Base-by-base conservation (phyloP, 441 rosid genomes). In the Melastoma candidum region DNA sequence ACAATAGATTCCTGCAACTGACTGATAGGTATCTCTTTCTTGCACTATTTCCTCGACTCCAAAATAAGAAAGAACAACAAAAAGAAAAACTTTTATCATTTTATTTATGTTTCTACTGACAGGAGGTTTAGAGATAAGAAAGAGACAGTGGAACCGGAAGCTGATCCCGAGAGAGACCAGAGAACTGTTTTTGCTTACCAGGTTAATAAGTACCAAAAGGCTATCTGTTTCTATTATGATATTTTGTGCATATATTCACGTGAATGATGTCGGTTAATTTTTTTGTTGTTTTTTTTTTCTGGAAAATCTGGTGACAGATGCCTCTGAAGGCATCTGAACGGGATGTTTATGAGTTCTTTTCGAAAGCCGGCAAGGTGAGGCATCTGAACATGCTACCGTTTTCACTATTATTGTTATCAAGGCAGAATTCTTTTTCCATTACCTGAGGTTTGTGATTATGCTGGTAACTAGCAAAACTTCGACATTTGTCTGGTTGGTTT, bases 151-250 rank as follows among this genome's bases (percentile, higher is more conserved):
- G 97, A 89, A 68, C 89, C 95, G 53, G 97, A 84, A 74, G 92
- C 74, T 70, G 97, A 94, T 80, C 97, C 99, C 60, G 99, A 94
- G 68, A 81, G 97, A 52, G 99, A 94, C 72, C 99, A 94, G 78
- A 87, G 97, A 70, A 90, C 99, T 32, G 99, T 94, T 29, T 90
- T 90, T 77, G 96, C 95, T 25, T 89, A 89, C 80, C 99, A 94
- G 94, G 99, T 17, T 17, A 17, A 17, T 94, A 58, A 66, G 9
- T 48, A 97, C 36, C 7, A 29, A 29, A 87, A 58, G 64, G 11
- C 47, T 2, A 14, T 29, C 12, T 54, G 24, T 56, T 49, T 47
- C 43, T 44, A 49, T 25, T 12, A 27, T 46, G 24, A 3, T 8
- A 14, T 14, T 55, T 56, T 26, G 7, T 12, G n/a, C 50, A 26